Evolutionary conservation across 148 eudicot genomes (phyloP), one percentile per base, ranked within the genome.

Genomic region (Spergularia marina): DNA sequence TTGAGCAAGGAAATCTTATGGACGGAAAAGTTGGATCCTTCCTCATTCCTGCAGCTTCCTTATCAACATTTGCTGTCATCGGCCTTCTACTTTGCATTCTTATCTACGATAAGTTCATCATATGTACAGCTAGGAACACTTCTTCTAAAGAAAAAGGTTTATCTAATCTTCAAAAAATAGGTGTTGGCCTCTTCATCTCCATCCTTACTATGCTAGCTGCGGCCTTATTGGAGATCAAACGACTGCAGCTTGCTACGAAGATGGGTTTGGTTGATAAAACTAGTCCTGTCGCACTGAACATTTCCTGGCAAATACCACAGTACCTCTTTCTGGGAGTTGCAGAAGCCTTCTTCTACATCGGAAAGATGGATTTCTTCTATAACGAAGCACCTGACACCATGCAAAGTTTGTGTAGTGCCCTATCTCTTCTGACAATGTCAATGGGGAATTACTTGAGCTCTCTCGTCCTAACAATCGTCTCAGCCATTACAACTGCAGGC

Each of bases 61-160:
- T 90, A 0, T 59, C 84, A 52, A 84, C 84, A 34, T 90, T 90
- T 39, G 91, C 86, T 76, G 82, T 84, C 60, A 79, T 90, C 13
- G 86, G 90, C 23, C 90, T 90, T 54, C 76, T 90, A 3, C 74
- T 90, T 70, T 90, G 92, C 87, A 89, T 90, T 53, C 95, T 91
- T 0, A 58, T 90, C 17, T 88, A 88, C 34, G 95, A 90, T 54
- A 49, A 62, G n/a, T 15, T 86, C 54, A 72, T 90, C 2, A 85
- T 88, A 13, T 90, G 90, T 16, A 21, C 76, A 0, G 83, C 82
- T 34, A 57, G 92, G 88, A 83, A 30, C 36, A 0, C 36, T 74
- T 41, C 82, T 71, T 85, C 95, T 0, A 86, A 53, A 81, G 81
- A 47, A 79, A 74, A n/a, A 91, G 95, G 21, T 41, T 90, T 16